Evolutionary conservation across 192 early-diverging fungal species (phyloP).

Genomic region (Phlyctochytrium planicorne): DNA sequence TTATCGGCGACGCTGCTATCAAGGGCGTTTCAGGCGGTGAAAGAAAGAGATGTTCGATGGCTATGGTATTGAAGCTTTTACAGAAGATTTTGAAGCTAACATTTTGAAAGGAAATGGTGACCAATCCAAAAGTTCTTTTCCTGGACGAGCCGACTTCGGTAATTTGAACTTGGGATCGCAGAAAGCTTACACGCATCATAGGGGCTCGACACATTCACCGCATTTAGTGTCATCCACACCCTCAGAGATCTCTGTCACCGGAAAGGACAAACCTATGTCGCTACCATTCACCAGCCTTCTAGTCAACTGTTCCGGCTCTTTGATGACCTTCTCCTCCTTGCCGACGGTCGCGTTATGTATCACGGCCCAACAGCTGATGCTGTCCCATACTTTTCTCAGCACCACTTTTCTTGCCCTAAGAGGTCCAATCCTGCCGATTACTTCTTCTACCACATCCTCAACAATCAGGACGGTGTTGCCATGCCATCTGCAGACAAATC

Average conservation of each 20-base stretch:
- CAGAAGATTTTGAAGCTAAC: neutral
- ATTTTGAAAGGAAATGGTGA: conserved; percentile 56
- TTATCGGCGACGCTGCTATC: conserved; percentile 58
- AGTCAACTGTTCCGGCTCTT: conserved; percentile 62
- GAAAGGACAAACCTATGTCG: conserved; percentile 19
- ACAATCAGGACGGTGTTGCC: conserved; percentile 29
- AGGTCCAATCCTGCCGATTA: conserved; percentile 60
- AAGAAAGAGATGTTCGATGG: conserved; percentile 72
- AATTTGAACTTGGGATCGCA: neutral
- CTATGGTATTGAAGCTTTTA: conserved; percentile 35
- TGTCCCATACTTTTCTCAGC: conserved; percentile 44
- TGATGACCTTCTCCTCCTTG: conserved; percentile 67
- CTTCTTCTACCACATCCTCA: conserved; percentile 57
- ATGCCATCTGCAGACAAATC: conserved; percentile 9
- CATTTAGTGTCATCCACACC: conserved; percentile 47
- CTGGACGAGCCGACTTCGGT: conserved; percentile 74
- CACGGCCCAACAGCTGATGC: conserved; percentile 49
- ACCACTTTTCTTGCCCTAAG: conserved; percentile 50
- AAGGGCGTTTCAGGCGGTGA: conserved; percentile 77
- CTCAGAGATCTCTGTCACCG: conserved; percentile 41
- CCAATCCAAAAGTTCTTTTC: conserved; percentile 65
- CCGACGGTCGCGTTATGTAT: conserved; percentile 70
- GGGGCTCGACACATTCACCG: conserved; percentile 62
- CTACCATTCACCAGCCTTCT: conserved; percentile 39
- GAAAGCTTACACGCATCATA: too few species aligned